Conservation (phyloP, 2,329 filamentous ascomycete species). For the Verticillium klebahnii region DNA sequence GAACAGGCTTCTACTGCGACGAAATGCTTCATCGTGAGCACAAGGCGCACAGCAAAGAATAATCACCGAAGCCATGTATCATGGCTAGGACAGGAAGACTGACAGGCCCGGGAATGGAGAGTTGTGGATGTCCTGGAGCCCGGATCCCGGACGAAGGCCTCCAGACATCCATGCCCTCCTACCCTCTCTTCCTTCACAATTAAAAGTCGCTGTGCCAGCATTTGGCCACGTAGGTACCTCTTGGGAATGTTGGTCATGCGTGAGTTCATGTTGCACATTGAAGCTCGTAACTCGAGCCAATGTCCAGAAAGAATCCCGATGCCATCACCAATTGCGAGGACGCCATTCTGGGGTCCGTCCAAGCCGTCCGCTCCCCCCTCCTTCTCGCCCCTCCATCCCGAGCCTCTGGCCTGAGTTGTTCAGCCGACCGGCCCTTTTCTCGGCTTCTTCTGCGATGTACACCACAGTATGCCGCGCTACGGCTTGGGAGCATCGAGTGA, state of each 20-base stretch:
- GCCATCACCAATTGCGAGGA: background rate
- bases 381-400: background rate
- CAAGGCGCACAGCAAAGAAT: too few species aligned
- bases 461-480: background rate
- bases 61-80: too few species aligned
- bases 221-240: too few species aligned
- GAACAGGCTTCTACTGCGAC: background rate
- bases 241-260: background rate
- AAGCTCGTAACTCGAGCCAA: background rate
- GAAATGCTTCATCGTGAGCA: background rate
- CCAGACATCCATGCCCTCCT: background rate
- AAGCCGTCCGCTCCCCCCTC: background rate
- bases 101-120: too few species aligned
- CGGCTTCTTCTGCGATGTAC: background rate
- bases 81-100: too few species aligned
- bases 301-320: background rate
- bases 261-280: background rate
- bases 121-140: too few species aligned
- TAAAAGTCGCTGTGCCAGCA: background rate
- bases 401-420: background rate
- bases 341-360: background rate
- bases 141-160: too few species aligned
- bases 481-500: background rate
- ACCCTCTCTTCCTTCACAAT: background rate
- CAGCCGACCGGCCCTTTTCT: background rate